Evolutionary conservation across 2,329 filamentous ascomycete species (phyloP), one percentile per base, ranked within the genome.

Genomic region (Nemania abortiva): DNA sequence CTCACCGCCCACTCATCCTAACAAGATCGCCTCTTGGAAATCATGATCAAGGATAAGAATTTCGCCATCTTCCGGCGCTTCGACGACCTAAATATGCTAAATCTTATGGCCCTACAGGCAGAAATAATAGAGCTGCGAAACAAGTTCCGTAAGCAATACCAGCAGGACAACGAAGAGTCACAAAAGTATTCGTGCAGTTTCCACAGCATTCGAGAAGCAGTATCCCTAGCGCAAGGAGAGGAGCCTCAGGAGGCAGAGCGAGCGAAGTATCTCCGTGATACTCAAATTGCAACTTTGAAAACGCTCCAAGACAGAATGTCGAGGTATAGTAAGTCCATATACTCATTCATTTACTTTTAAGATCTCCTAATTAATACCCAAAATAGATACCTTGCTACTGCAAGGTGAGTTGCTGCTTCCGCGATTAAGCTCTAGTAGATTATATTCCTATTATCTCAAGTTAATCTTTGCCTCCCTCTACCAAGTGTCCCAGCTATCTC

Each of bases 101-200:
- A 47, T 6, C 27, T 49, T 2, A 59, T 59, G 39, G 49, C 56
- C 6, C 27, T 49, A 6, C 56, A 59, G 22, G 39, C 56, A 2
- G 56, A 59, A 15, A 59, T 59, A 49, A 18, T 59, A n/a, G 56
- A 49, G 7, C 31, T 59, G 20, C 24, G 24, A 27, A 27, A 27
- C 5, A 27, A 27, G 24, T 27, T 27, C 24, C 24, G 24, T 27
- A 27, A 27, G 24, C 24, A 22, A 49, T 18, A 20, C 27, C 18
- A 22, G 42, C 24, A 27, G 24, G 24, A 27, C 24, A 27, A 27
- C 24, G 24, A 27, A 27, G 24, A 27, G 24, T 27, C 24, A 27
- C 24, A 27, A 27, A 27, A 27, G 24, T 27, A 27, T 27, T 27
- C 24, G 24, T 27, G 24, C 24, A 27, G n/a, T 49, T 49, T 34